A percentile compares a stretch with the other conserved stretches of the same genome.
Conservation (phyloP, 768 basidiomycete genomes). For the Pleurotus tuoliensis region DNA sequence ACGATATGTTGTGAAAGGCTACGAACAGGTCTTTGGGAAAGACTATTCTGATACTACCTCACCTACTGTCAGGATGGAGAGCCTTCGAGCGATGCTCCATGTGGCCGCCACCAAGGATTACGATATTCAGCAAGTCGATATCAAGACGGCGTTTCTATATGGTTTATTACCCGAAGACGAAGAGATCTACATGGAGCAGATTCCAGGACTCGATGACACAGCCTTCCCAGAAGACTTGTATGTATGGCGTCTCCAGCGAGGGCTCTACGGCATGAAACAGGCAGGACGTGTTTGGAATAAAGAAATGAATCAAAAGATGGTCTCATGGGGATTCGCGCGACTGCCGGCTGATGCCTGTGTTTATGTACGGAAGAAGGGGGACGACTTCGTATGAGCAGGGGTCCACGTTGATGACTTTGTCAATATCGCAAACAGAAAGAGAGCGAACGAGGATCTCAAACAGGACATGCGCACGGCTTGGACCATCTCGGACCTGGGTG, state of each 20-base stretch:
- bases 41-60: slow-evolving; percentile 25
- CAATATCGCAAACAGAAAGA: slow-evolving; percentile 11
- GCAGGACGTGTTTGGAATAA: slow-evolving; percentile 27
- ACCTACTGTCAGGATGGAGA: slow-evolving; percentile 32
- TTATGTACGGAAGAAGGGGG: slow-evolving; percentile 19
- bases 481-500: slow-evolving; percentile 32
- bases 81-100: slow-evolving; percentile 30
- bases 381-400: slow-evolving; percentile 20
- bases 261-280: slow-evolving; percentile 32
- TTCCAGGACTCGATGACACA: slow-evolving; percentile 20
- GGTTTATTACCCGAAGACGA: slow-evolving; percentile 24
- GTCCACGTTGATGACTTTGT: slow-evolving; percentile 35
- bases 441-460: slow-evolving; percentile 18
- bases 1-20: slow-evolving; percentile 38
- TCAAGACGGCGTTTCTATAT: slow-evolving; percentile 37
- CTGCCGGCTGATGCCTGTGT: slow-evolving; percentile 24
- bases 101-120: slow-evolving; percentile 28
- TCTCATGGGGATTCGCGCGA: slow-evolving; percentile 24
- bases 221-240: slow-evolving; percentile 17
- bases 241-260: background rate
- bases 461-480: slow-evolving; percentile 23
- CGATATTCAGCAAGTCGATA: slow-evolving; percentile 34
- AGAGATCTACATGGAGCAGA: slow-evolving; percentile 30
- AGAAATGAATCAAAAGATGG: slow-evolving; percentile 22
- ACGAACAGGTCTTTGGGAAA: slow-evolving; percentile 33